phyloP scores from a whole-genome alignment of 225 moss, liverwort and hornwort genomes.

The Rhytidiadelphus loreus region DNA sequence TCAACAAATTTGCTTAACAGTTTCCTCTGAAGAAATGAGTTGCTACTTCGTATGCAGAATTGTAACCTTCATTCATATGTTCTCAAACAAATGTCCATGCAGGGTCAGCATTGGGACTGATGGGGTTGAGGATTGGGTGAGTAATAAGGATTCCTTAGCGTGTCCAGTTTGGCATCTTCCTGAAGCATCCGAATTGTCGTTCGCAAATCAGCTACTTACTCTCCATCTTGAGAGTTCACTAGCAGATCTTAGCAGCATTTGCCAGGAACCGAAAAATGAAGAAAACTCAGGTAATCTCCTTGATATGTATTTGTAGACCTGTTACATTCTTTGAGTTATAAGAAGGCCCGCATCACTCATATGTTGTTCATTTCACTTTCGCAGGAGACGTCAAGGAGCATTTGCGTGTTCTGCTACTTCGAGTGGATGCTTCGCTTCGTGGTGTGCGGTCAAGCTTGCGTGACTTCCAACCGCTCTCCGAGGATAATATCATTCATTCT shows the following conservation, averaged over 20 bases:
- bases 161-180: constrained; percentile 71
- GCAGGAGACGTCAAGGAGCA: constrained; percentile 80
- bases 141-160: constrained; percentile 40
- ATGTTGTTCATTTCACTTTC: constrained; percentile 4
- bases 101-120: constrained; percentile 57
- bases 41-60: not conserved
- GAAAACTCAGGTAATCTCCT: constrained; percentile 28
- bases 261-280: constrained; percentile 31
- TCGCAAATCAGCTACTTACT: constrained; percentile 64
- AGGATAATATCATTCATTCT: constrained; percentile 10
- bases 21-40: not conserved
- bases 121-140: constrained; percentile 89
- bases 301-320: not conserved
- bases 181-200: constrained; percentile 54
- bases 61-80: not conserved
- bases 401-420: constrained; percentile 84
- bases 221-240: constrained; percentile 78
- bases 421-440: constrained; percentile 86
- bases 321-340: not conserved
- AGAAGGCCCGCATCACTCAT: not conserved
- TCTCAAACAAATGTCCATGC: constrained; percentile 1
- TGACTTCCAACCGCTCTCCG: constrained; percentile 48
- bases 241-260: constrained; percentile 60
- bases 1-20: not conserved
- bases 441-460: constrained; percentile 93